A percentile compares a stretch with the other conserved stretches of the same genome.
These are phyloP conservation scores for Exophiala viscosa DNA, from an alignment of 2,329 filamentous ascomycete species.

Conservation along the genomic window DNA sequence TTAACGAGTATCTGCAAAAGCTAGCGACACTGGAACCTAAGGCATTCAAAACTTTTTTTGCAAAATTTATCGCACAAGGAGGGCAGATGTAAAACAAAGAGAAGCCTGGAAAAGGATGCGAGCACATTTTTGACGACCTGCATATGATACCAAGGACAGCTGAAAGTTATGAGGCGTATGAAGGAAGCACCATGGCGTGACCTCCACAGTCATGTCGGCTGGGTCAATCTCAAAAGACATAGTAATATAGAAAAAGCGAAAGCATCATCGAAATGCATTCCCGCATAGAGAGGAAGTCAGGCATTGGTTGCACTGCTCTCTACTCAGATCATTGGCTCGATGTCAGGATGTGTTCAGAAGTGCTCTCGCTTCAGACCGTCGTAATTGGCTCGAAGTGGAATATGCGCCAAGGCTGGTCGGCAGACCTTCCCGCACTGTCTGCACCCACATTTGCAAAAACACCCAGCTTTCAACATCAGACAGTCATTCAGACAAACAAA, in stretches of 20 bases:
- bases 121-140: slow-evolving; percentile 7
- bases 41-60: slow-evolving; percentile 48
- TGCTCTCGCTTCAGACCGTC: too few relatives aligned
- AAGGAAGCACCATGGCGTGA: slow-evolving; percentile 1
- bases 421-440: not conserved
- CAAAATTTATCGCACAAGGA: slow-evolving; percentile 31
- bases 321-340: not conserved
- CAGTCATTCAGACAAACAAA: slow-evolving; percentile 3
- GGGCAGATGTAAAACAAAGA: slow-evolving; percentile 20
- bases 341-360: not conserved
- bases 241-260: too few relatives aligned
- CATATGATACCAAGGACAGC: slow-evolving; percentile 22
- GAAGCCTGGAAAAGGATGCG: slow-evolving; percentile 9
- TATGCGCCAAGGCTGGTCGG: not conserved
- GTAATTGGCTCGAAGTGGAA: not conserved
- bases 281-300: too few relatives aligned
- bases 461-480: slow-evolving; percentile 9
- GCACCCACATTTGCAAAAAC: slow-evolving; percentile 15
- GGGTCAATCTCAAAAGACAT: not conserved
- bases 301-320: too few relatives aligned
- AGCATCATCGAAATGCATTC: too few relatives aligned
- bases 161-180: slow-evolving; percentile 2
- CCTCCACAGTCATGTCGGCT: not conserved
- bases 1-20: slow-evolving; percentile 46
- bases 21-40: slow-evolving; percentile 43